Base-by-base conservation (phyloP, 495 filamentous ascomycete genomes). In the Podospora pseudopauciseta region DNA sequence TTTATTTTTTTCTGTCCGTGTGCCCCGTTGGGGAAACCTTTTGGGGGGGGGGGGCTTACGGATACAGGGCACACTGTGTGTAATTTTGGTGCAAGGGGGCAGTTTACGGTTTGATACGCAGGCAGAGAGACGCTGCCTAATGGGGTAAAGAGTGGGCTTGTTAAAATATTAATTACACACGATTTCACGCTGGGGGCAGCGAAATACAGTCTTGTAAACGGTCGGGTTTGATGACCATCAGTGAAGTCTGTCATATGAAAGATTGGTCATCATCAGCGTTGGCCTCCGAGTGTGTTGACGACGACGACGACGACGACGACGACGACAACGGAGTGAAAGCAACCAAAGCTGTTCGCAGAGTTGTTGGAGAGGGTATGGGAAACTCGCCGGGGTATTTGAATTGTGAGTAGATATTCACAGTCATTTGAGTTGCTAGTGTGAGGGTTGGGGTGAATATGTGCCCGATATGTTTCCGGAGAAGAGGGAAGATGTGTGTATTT, bases 391-490 rank as follows among this genome's bases (percentile, higher is more conserved):
- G 39, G 9, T 16, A 6, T 3, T 49, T 49, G 39, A 49, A 49
- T 11, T 11, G 15, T 11, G 9, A 16, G 39, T 49, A 49, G 9
- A 16, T 49, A 49, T 49, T 49, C 15, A 13, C 18, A 27, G 56
- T 23, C 19, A 59, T 20, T 59, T 9, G 56, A 15, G 56, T 59
- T 59, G 26, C 7, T 23, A 0, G 26, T 13, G 23, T 16, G 56
- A 7, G n/a, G 16, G 19, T 19, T 2, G 5, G 7, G 20, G 15
- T 23, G 11, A 23, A 39, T 64, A 69, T 65, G 63, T 69, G 53
- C 57, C 67, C 67, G 67, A 69, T 18, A 69, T 66, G 68, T 66
- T 34, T 70, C 68, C 64, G 68, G 15, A 9, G 44, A 30, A 13
- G 20, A 7, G 44, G 23, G 6, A 30, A 15, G 27, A 61, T 61